Percentiles rank a stretch among this genome's conserved stretches.
phyloP scores from a whole-genome alignment of 345 rosid genomes.

The Alliaria petiolata region DNA sequence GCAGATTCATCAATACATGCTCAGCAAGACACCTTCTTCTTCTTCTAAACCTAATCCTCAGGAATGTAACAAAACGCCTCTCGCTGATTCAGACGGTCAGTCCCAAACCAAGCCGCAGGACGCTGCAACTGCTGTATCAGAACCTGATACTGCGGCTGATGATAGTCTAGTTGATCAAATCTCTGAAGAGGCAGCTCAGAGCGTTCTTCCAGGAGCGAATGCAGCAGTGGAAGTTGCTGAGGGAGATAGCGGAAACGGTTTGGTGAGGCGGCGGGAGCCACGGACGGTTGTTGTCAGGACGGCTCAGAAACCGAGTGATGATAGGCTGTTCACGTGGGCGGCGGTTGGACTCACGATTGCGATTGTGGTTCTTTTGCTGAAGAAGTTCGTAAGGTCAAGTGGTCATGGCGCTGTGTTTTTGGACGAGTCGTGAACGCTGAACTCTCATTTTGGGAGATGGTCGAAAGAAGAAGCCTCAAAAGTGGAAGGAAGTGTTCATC shows the following conservation, averaged over 20 bases:
- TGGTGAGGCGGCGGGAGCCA: constrained; percentile 4
- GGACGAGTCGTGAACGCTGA: constrained; percentile 36
- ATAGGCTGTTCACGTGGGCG: constrained; percentile 81
- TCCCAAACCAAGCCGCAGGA: constrained; percentile 2
- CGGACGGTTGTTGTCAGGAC: neutral
- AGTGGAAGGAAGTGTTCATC: neutral
- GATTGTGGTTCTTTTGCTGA: constrained; percentile 74
- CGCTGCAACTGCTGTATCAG: neutral
- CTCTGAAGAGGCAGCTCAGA: constrained; percentile 33
- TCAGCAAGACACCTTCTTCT: constrained; percentile 76
- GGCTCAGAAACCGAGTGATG: constrained; percentile 55
- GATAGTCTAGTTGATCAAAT: constrained; percentile 43
- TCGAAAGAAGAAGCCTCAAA: neutral
- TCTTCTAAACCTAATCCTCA: constrained; percentile 43
- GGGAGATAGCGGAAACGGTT: neutral
- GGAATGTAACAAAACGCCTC: neutral
- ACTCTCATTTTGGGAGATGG: neutral
- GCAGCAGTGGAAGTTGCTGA: constrained; percentile 24
- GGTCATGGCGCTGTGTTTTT: constrained; percentile 78
- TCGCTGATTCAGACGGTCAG: neutral
- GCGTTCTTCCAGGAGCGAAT: constrained; percentile 20
- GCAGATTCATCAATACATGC: constrained; percentile 88
- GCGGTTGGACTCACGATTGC: constrained; percentile 88
- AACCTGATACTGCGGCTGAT: constrained; percentile 26
- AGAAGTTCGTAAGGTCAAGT: constrained; percentile 78